Conservation (phyloP, 192 early-diverging fungal genomes). For the Podila epicladia region DNA sequence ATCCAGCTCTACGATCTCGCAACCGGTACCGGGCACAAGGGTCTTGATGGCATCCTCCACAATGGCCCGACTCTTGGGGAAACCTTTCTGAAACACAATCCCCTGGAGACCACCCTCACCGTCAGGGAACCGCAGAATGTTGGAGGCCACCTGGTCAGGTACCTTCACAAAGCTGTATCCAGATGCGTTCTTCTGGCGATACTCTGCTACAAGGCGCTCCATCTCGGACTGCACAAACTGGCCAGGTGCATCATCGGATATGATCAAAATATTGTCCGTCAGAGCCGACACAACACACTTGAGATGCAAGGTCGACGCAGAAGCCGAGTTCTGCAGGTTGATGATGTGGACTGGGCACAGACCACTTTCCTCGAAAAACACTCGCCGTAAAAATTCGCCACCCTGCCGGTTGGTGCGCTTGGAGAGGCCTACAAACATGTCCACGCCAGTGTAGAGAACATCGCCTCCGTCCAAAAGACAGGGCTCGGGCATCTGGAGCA, state of each 20-base stretch:
- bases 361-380: slow-evolving; percentile 4
- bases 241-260: slow-evolving; percentile 35
- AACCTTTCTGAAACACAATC: slow-evolving; percentile 43
- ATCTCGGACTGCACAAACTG: slow-evolving; percentile 31
- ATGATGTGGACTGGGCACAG: slow-evolving; percentile 11
- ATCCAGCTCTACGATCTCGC: slow-evolving; percentile 20
- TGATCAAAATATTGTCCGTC: slow-evolving; percentile 15
- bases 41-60: not conserved
- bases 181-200: not conserved
- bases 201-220: not conserved
- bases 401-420: slow-evolving; percentile 50
- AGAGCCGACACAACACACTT: slow-evolving; percentile 50
- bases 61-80: slow-evolving; percentile 29
- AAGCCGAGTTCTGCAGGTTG: slow-evolving; percentile 18
- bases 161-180: slow-evolving; percentile 29
- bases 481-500: slow-evolving; percentile 30
- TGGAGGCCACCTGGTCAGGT: slow-evolving; percentile 50
- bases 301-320: slow-evolving; percentile 39
- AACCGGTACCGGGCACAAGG: not conserved
- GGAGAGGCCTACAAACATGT: slow-evolving; percentile 52
- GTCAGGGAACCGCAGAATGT: slow-evolving; percentile 43
- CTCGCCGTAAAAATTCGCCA: slow-evolving; percentile 26
- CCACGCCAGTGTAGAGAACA: slow-evolving; percentile 35
- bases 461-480: slow-evolving; percentile 51
- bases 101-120: slow-evolving; percentile 3